Conservation (phyloP, 345 rosid genomes). For the Boechera retrofracta region DNA sequence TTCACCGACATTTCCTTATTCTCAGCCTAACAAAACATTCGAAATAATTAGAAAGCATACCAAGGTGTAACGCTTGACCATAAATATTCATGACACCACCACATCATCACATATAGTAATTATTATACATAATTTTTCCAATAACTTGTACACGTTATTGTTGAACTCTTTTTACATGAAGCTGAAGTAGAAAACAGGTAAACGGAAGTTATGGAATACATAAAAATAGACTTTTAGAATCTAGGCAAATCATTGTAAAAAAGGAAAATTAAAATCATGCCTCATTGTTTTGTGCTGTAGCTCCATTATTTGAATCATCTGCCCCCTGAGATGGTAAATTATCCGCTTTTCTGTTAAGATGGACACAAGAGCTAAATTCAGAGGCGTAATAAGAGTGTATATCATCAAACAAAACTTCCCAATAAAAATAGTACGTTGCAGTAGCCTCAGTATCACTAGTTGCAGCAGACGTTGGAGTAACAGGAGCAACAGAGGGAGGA, state of each 20-base stretch:
- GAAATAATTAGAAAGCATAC: slow-evolving; percentile 21
- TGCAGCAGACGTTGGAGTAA: slow-evolving; percentile 50
- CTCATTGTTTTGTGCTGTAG: slow-evolving; percentile 62
- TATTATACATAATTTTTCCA: slow-evolving; percentile 11
- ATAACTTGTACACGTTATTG: slow-evolving; percentile 9
- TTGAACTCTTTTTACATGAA: slow-evolving; percentile 15
- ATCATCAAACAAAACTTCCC: slow-evolving; percentile 29
- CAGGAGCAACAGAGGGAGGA: slow-evolving; percentile 50
- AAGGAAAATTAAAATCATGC: slow-evolving; percentile 48
- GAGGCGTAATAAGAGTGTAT: background rate
- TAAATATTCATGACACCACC: slow-evolving; percentile 14
- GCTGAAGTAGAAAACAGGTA: slow-evolving; percentile 22
- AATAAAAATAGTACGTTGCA: slow-evolving; percentile 52
- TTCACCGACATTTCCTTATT: slow-evolving; percentile 58
- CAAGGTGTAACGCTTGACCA: slow-evolving; percentile 4
- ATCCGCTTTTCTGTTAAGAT: slow-evolving; percentile 51
- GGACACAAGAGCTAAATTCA: slow-evolving; percentile 18
- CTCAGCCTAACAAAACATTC: slow-evolving; percentile 57
- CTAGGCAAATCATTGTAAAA: slow-evolving; percentile 7
- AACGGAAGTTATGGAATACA: background rate
- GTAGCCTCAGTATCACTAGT: slow-evolving; percentile 52
- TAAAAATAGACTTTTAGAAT: slow-evolving; percentile 1
- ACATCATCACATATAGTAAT: slow-evolving; percentile 18
- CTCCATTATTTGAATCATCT: slow-evolving; percentile 52
- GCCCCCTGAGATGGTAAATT: slow-evolving; percentile 53